Base-by-base conservation (phyloP, 1,139 yeast genomes). In the Zhuliangozyma blackwelliae region DNA sequence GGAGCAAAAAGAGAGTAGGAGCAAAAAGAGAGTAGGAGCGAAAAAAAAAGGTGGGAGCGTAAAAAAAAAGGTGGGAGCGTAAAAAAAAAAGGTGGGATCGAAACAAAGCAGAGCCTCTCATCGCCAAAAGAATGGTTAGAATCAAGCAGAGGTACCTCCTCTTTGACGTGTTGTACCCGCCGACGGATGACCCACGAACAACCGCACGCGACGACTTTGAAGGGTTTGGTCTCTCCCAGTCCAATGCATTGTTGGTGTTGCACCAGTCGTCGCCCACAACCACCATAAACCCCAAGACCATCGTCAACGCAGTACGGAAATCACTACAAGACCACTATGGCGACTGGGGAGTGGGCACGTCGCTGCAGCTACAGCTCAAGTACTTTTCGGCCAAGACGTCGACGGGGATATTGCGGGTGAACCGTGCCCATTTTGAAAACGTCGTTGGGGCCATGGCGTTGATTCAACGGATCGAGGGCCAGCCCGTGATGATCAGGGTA, bases 331-430 rank as follows among this genome's bases (percentile, higher is more conserved):
- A 68, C 20, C 69, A 75, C 44, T 87, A 82, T 54, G 97, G 97
- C 0, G 96, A 87, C 39, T 64, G 68, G 38, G 97, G 96, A 0
- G 57, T 78, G 1, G 95, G 96, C 0, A 68, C 72, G 30, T 80
- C 81, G 1, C 60, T 76, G 44, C 72, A 79, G 32, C 55, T 87
- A n/a, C 65, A 75, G 27, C 63, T 90, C 40, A 87, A 88, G 52
- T 89, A 89, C 54, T 90, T 86, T 59, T 85, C 95, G 20, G 79
- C 78, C 37, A 75, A 72, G 51, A 89, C 97, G 0, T 79, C 90
- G 1, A 81, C 90, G 0, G 97, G 97, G 0, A 90, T 92, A 3
- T 53, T 90, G 22, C 72, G 96, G 45, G 85, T 94, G 40, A 73
- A 82, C 9, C 61, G 95, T 38, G 85, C 77, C 37, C 78, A 81